phyloP scores from a whole-genome alignment of 768 basidiomycete genomes.

The Naganishia vishniacii region DNA sequence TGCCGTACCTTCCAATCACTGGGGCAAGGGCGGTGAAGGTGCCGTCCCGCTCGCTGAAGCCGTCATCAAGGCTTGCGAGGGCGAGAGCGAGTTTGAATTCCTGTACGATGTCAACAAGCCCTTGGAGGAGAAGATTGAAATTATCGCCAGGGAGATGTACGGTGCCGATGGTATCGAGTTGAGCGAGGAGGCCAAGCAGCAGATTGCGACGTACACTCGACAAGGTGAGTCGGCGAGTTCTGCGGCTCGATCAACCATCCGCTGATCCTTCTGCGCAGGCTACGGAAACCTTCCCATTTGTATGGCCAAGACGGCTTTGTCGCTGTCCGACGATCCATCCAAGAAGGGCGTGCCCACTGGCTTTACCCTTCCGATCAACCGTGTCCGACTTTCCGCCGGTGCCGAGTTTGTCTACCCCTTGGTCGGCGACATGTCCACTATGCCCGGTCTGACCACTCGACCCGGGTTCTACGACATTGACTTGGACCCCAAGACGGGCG shows the following conservation, averaged over 20 bases:
- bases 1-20: conserved; percentile 92
- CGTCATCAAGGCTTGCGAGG: conserved; percentile 77
- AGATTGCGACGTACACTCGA: conserved; percentile 82
- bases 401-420: conserved; percentile 95
- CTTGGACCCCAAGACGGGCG: conserved; percentile 59
- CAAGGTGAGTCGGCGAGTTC: conserved; percentile 61
- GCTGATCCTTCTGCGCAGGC: conserved; percentile 15
- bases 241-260: neutral
- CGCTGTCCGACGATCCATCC: conserved; percentile 89
- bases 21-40: conserved; percentile 91
- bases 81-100: conserved; percentile 75
- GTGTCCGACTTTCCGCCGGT: conserved; percentile 80
- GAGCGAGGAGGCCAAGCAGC: conserved; percentile 73
- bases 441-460: conserved; percentile 90
- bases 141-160: conserved; percentile 85
- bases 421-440: conserved; percentile 81
- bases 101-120: conserved; percentile 79
- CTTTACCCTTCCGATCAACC: conserved; percentile 86
- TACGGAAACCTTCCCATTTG: conserved; percentile 60
- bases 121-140: conserved; percentile 80
- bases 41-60: conserved; percentile 85
- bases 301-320: conserved; percentile 97
- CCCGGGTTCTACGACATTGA: conserved; percentile 58
- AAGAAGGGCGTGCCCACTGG: conserved; percentile 85
- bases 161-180: conserved; percentile 85